phyloP scores from a whole-genome alignment of 345 rosid species.

The Anastatica hierochuntica region DNA sequence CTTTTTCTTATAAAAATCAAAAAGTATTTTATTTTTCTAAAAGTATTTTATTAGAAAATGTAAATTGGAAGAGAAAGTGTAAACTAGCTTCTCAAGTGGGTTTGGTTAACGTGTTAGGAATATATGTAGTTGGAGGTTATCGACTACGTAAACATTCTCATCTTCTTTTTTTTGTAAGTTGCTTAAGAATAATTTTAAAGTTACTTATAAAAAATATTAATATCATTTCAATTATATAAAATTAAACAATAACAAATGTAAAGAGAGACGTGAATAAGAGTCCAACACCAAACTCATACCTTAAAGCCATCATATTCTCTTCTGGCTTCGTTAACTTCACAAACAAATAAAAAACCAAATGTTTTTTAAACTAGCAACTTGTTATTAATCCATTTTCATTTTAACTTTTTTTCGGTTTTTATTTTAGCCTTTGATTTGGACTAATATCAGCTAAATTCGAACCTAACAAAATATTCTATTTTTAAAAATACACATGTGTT shows the following conservation, averaged over 20 bases:
- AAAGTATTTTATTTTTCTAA: too few species aligned
- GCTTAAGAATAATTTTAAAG: constrained; percentile 22
- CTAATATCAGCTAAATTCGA: neutral
- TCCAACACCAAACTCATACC: constrained; percentile 26
- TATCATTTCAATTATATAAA: neutral
- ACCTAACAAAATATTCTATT: neutral
- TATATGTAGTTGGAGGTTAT: constrained; percentile 16
- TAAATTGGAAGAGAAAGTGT: constrained; percentile 8
- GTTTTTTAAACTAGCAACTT: neutral
- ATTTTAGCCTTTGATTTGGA: neutral
- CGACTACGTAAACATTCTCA: constrained; percentile 25
- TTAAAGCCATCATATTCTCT: constrained; percentile 21
- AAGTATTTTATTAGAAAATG: too few species aligned
- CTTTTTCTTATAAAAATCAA: too few species aligned
- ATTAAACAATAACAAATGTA: constrained; percentile 14
- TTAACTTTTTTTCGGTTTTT: neutral
- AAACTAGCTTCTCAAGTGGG: constrained; percentile 12
- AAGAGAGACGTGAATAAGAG: constrained; percentile 21
- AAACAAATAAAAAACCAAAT: neutral
- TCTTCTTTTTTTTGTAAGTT: constrained; percentile 11
- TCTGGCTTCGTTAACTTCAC: constrained; percentile 12
- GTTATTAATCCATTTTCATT: neutral
- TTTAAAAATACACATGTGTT: neutral
- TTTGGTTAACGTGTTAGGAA: constrained; percentile 14
- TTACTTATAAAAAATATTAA: neutral